Evolutionary conservation across 306 rosid genomes (phyloP).

Genomic region (Inga laurina): DNA sequence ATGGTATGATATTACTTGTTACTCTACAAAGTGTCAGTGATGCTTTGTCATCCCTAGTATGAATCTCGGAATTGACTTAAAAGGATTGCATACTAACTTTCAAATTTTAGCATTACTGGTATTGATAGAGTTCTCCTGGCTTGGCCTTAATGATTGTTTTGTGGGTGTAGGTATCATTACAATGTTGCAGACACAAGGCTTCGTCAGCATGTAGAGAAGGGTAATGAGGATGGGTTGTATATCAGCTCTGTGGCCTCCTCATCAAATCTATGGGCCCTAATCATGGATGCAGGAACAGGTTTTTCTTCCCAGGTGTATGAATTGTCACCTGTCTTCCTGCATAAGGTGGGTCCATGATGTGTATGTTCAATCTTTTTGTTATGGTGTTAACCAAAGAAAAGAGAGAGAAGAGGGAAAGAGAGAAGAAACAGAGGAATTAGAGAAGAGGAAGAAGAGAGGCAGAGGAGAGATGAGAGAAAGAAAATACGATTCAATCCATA

Average conservation of each 20-base stretch:
- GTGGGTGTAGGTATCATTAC: slow-evolving; percentile 77
- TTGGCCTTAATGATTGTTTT: slow-evolving; percentile 26
- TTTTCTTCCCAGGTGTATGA: slow-evolving; percentile 88
- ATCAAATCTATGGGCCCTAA: slow-evolving; percentile 79
- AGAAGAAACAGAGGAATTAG: too few species aligned
- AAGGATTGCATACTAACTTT: slow-evolving; percentile 26
- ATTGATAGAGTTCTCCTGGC: slow-evolving; percentile 23
- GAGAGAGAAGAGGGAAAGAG: too few species aligned
- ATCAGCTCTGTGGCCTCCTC: slow-evolving; percentile 88
- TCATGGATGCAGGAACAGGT: slow-evolving; percentile 96
- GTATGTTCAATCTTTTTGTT: slow-evolving; percentile 9
- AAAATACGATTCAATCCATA: too few species aligned
- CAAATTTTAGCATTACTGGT: slow-evolving; percentile 27
- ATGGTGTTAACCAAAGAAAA: too few species aligned
- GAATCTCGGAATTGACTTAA: background rate
- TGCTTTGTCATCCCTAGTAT: background rate
- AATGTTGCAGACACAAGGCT: slow-evolving; percentile 89
- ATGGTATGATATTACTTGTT: background rate
- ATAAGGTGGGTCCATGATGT: slow-evolving; percentile 54
- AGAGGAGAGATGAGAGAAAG: too few species aligned
- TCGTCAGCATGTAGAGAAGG: slow-evolving; percentile 90
- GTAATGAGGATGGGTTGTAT: slow-evolving; percentile 87
- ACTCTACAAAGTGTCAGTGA: slow-evolving; percentile 4
- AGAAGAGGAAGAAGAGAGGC: too few species aligned
- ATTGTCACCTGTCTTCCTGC: slow-evolving; percentile 79